phyloP scores from a whole-genome alignment of 208 protist genomes.

The Herpetomonas samuelpessoai region DNA sequence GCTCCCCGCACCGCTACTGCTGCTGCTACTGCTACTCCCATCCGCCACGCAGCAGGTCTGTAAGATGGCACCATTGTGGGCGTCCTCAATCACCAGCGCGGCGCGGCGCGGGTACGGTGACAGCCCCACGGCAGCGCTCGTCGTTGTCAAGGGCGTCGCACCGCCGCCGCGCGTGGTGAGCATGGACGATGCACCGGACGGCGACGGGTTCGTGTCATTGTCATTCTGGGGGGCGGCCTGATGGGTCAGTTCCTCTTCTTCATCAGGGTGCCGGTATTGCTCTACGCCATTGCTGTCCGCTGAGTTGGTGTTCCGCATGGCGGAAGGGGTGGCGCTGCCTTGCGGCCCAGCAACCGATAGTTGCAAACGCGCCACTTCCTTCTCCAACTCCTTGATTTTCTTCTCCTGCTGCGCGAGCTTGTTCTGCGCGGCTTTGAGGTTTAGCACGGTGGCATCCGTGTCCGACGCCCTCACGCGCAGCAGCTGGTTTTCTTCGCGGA shows the following conservation, averaged over 20 bases:
- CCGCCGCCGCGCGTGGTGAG: too few relatives aligned
- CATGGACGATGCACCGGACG: too few relatives aligned
- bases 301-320: slow-evolving; percentile 5
- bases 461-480: slow-evolving; percentile 36
- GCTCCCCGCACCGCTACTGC: slow-evolving; percentile 14
- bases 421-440: slow-evolving; percentile 31
- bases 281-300: not conserved
- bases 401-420: slow-evolving; percentile 40
- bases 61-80: slow-evolving; percentile 37
- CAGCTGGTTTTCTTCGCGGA: slow-evolving; percentile 50
- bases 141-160: too few relatives aligned
- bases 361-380: slow-evolving; percentile 22
- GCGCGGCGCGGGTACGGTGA: slow-evolving; percentile 14
- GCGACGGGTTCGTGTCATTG: not conserved
- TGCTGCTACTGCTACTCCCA: slow-evolving; percentile 17
- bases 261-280: not conserved
- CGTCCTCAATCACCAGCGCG: slow-evolving; percentile 25
- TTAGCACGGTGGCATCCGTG: slow-evolving; percentile 30
- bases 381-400: slow-evolving; percentile 31
- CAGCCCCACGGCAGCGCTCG: not conserved
- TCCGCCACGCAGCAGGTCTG: slow-evolving; percentile 42
- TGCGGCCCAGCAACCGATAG: not conserved
- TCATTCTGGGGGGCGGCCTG: not conserved
- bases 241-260: not conserved
- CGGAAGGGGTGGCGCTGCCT: slow-evolving; percentile 4